phyloP scores from a whole-genome alignment of 2,329 filamentous ascomycete species.

The Annulohypoxylon truncatum region DNA sequence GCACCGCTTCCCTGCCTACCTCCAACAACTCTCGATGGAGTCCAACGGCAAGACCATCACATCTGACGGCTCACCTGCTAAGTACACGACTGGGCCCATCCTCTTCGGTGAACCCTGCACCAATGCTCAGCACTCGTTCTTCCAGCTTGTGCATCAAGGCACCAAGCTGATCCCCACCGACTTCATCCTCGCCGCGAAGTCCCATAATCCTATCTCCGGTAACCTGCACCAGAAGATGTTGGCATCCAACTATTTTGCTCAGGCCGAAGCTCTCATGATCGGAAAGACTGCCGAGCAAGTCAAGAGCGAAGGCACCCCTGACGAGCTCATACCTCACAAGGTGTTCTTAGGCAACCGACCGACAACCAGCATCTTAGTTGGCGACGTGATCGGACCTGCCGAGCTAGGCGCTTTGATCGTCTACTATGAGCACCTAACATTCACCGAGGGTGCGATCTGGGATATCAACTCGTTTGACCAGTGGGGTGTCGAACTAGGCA shows the following conservation, averaged over 20 bases:
- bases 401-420: conserved; percentile 95
- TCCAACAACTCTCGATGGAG: conserved; percentile 99
- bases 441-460: conserved; percentile 97
- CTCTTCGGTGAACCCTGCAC: conserved; percentile 98
- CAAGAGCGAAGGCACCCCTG: conserved; percentile 77
- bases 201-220: conserved; percentile 92
- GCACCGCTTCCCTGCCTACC: conserved; percentile 98
- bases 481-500: conserved; percentile 99
- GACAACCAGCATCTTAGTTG: conserved; percentile 90
- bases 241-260: conserved; percentile 90
- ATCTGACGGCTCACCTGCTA: conserved; percentile 86
- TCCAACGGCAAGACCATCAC: conserved; percentile 99
- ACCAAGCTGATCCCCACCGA: conserved; percentile 99
- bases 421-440: conserved; percentile 99
- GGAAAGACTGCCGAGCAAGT: conserved; percentile 87
- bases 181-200: conserved; percentile 96
- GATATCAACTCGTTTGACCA: conserved; percentile 99
- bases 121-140: conserved; percentile 99
- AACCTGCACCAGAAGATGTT: conserved; percentile 98
- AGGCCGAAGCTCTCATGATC: conserved; percentile 90
- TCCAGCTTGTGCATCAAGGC: conserved; percentile 98
- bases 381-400: conserved; percentile 91
- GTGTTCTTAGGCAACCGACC: conserved; percentile 98
- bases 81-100: conserved; percentile 97
- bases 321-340: conserved; percentile 93